Base-by-base conservation (phyloP, 176 grass and related monocot genomes). In the Pontederia crassipes region DNA sequence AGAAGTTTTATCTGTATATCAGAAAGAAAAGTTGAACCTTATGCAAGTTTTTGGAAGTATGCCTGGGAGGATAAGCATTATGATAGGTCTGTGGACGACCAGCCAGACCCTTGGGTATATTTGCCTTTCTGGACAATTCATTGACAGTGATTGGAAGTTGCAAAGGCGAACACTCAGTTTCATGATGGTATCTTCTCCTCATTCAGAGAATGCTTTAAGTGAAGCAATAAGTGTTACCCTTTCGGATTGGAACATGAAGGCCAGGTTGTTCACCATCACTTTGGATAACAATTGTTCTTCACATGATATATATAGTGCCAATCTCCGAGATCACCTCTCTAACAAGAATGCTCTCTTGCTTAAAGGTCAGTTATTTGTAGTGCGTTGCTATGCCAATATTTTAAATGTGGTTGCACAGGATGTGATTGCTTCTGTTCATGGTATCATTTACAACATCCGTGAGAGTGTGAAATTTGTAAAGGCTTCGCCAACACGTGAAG, bases 381-480 rank as follows among this genome's bases (percentile, higher is more conserved):
- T 65, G 8, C 62, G 62, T 12, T 65, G 62, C 45, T 65, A 65
- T 65, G 62, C 62, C 9, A 65, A 52, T 51, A 65, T 65, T 48
- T 45, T 65, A 20, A 65, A 51, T 65, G 62, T 65, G 27, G 17
- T 65, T 65, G 62, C 62, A 51, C 62, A 65, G 46, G 46, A 65
- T 28, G 11, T 27, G 47, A 65, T 65, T 65, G 62, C 62, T 50
- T 65, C 62, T 14, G 18, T 65, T 52, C 62, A 65, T 4, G 62
- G 24, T 48, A 65, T 65, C 15, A 8, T 50, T 8, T 65, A 65
- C 20, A 65, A 65, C 48, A 65, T 65, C 18, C 9, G 62, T 17
- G 62, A 65, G 46, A 65, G 62, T 65, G 48, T 65, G 48, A 65
- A 65, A 65, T 65, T 65, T 20, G 48, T 65, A 14, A 65, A 65